These are phyloP conservation scores for Boletus rubescentipes DNA, from an alignment of 768 basidiomycete genomes.

Conservation along the genomic window DNA sequence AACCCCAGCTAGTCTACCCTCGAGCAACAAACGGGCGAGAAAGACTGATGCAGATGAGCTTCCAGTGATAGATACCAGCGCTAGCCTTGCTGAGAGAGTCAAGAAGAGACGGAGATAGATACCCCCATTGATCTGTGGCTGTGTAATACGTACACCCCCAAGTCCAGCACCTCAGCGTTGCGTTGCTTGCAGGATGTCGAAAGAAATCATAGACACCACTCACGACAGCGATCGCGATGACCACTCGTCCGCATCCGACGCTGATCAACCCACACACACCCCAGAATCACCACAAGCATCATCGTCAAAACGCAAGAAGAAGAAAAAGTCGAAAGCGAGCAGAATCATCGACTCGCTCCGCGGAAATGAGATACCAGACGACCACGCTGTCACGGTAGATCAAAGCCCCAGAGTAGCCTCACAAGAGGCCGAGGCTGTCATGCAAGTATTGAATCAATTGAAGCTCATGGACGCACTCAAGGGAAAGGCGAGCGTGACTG, in stretches of 20 bases:
- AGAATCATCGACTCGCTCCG: conserved; percentile 50
- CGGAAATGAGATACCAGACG: conserved; percentile 55
- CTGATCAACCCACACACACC: conserved; percentile 22
- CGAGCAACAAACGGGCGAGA: conserved; percentile 35
- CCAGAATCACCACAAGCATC: conserved; percentile 31
- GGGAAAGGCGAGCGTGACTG: conserved; percentile 76
- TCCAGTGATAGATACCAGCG: conserved; percentile 16
- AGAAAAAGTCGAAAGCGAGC: conserved; percentile 78
- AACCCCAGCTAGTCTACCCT: conserved; percentile 32
- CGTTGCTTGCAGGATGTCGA: conserved; percentile 24
- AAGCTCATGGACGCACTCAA: conserved; percentile 84
- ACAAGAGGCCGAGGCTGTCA: conserved; percentile 64
- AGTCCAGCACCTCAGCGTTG: not conserved
- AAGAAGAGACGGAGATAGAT: conserved; percentile 39
- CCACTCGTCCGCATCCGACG: conserved; percentile 30
- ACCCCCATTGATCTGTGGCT: conserved; percentile 11
- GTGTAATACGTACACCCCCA: conserved; percentile 8
- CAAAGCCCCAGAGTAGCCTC: conserved; percentile 42
- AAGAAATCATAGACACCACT: conserved; percentile 42
- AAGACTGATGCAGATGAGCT: conserved; percentile 12
- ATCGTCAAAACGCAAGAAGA: conserved; percentile 70
- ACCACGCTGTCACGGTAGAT: conserved; percentile 62
- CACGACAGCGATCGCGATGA: conserved; percentile 37
- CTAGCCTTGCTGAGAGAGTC: conserved; percentile 42
- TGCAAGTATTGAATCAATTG: conserved; percentile 69